Evolutionary conservation across 805 yeast species (phyloP).

Genomic region (Candida railenensis): DNA sequence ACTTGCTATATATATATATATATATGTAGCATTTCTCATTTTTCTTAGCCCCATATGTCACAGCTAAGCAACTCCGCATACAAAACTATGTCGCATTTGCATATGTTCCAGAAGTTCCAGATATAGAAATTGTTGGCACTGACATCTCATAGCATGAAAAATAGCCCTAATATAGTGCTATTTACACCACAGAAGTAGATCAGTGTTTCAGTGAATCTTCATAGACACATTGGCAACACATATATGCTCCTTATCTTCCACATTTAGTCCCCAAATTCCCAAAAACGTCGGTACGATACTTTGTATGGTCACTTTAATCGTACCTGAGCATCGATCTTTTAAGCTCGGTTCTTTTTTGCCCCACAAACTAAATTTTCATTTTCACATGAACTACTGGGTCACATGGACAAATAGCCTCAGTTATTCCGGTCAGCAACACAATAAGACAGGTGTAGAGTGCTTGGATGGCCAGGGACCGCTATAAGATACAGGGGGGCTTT

Average conservation of each 20-base stretch:
- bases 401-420: too few species aligned
- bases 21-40: too few species aligned
- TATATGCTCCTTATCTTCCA: too few species aligned
- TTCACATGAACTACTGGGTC: neutral
- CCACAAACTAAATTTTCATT: neutral
- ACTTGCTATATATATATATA: neutral
- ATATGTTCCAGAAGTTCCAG: neutral
- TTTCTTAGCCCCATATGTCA: neutral
- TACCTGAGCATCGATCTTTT: too few species aligned
- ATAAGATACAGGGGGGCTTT: too few species aligned
- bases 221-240: neutral
- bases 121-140: neutral
- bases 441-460: too few species aligned
- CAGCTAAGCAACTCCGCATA: neutral
- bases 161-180: neutral
- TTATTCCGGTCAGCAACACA: too few species aligned
- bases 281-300: too few species aligned
- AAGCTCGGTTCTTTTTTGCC: neutral
- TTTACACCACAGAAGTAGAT: neutral
- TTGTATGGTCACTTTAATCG: too few species aligned
- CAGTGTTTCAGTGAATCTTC: too few species aligned
- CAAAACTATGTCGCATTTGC: neutral
- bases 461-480: too few species aligned
- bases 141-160: neutral
- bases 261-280: too few species aligned